Evolutionary conservation across 176 grass and related monocot genomes (phyloP), one percentile per base, ranked within the genome.

Genomic region (Luzula sylvatica): DNA sequence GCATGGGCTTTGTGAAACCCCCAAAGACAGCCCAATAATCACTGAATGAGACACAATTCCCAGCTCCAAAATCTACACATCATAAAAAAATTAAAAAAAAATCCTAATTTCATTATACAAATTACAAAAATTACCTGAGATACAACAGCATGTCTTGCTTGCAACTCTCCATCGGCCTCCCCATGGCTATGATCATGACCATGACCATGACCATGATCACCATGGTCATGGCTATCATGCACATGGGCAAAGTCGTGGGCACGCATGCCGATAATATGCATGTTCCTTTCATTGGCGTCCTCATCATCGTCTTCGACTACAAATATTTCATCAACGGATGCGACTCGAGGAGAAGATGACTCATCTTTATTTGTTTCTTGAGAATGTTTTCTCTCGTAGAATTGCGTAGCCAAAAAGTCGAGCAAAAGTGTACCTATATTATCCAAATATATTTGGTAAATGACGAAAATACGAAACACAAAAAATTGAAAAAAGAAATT

Each of bases 31-130:
- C 20, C 88, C 79, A 16, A 94, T 87, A 43, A 94, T 80, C 24
- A 87, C 79, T 2, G 83, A 94, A 73, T 87, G 88, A 0, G 88
- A 94, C 26, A 83, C 71, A 46, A 94, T 94, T n/a, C 88, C 88
- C n/a, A 87, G 69, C 65, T 83, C 88, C 43, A 87, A 52, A 67
- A 94, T 83, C 88, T 94, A 58, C 55, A 0, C 15, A 56, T n/a
- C n/a, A n/a, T n/a, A n/a, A n/a, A n/a, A n/a, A n/a, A n/a, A n/a
- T n/a, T n/a, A n/a, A n/a, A n/a, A n/a, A n/a, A n/a, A n/a, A n/a
- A n/a, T n/a, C n/a, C n/a, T n/a, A n/a, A n/a, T n/a, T n/a, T n/a
- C n/a, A n/a, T n/a, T n/a, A n/a, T n/a, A 7, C 9, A 4, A 35
- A 7, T 35, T 9, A 35, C 30, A 35, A 35, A 35, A 35, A 14